Evolutionary conservation across 2,329 filamentous ascomycete genomes (phyloP).

Genomic region (Claviceps pazoutovae): DNA sequence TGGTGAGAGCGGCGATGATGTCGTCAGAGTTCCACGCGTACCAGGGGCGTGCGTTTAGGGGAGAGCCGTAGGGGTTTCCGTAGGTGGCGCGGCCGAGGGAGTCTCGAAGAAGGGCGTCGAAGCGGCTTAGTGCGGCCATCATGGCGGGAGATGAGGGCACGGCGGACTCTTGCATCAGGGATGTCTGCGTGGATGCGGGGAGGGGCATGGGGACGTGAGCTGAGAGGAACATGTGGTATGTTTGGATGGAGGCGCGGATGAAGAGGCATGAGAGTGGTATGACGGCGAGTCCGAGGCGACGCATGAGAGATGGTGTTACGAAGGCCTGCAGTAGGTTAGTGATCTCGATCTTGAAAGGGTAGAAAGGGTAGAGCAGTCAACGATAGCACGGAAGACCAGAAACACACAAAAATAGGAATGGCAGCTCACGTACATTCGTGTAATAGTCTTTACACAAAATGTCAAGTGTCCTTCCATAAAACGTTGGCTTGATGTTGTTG

Average conservation of each 20-base stretch:
- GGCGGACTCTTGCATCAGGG: constrained; percentile 49
- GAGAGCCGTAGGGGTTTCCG: constrained; percentile 33
- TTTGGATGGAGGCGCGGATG: constrained; percentile 86
- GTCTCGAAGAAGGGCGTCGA: constrained; percentile 61
- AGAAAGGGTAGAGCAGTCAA: no score
- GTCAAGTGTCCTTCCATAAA: constrained; percentile 83
- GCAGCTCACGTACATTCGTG: constrained; percentile 51
- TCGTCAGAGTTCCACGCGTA: constrained; percentile 55
- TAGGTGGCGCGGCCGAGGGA: constrained; percentile 65
- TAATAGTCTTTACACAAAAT: constrained; percentile 97
- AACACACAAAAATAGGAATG: background rate
- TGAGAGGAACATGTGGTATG: constrained; percentile 94
- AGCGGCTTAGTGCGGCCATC: constrained; percentile 62
- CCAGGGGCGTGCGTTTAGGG: constrained; percentile 28
- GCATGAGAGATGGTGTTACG: constrained; percentile 75
- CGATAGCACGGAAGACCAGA: no score
- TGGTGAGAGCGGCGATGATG: constrained; percentile 61
- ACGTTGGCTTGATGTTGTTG: constrained; percentile 84
- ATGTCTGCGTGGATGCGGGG: constrained; percentile 48
- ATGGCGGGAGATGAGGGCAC: constrained; percentile 57
- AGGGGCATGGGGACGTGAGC: constrained; percentile 69
- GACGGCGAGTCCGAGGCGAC: constrained; percentile 77
- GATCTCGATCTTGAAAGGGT: background rate
- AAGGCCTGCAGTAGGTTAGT: constrained; percentile 49
- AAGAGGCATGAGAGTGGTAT: constrained; percentile 90